Percentiles rank a stretch among this genome's conserved stretches.
Evolutionary conservation across 1,139 yeast genomes (phyloP).

Genomic region (Pichia sp.): DNA sequence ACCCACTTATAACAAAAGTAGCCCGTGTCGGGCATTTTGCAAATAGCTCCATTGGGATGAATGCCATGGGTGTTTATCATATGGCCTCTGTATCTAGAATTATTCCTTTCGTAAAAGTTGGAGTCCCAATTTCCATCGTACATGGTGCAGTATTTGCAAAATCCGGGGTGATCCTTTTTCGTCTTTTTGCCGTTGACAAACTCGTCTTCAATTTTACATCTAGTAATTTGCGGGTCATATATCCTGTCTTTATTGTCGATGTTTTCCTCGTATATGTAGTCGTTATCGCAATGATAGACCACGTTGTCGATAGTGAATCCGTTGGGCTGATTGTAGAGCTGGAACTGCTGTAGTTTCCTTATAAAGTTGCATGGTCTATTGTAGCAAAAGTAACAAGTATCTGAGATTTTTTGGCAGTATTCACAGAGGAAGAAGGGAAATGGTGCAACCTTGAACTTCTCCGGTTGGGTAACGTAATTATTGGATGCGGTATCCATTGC

Average conservation of each 20-base stretch:
- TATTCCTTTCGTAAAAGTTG: constrained; percentile 19
- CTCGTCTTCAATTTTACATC: constrained; percentile 12
- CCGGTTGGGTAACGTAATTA: not conserved
- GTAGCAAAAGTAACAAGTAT: constrained; percentile 16
- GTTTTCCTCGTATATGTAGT: constrained; percentile 15
- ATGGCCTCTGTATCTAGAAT: constrained; percentile 22
- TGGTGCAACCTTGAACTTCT: constrained; percentile 1
- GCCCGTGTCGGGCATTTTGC: constrained; percentile 12
- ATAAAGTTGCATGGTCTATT: constrained; percentile 8
- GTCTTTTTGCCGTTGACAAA: constrained; percentile 12
- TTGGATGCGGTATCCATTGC: not conserved
- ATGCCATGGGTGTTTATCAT: constrained; percentile 22
- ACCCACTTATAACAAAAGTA: constrained; percentile 17
- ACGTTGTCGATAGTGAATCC: constrained; percentile 4
- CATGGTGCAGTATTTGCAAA: constrained; percentile 19
- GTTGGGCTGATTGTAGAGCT: constrained; percentile 13
- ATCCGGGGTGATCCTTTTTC: constrained; percentile 21
- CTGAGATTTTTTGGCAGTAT: constrained; percentile 14
- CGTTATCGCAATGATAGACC: constrained; percentile 8
- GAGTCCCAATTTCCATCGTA: constrained; percentile 10
- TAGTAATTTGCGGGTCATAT: constrained; percentile 15
- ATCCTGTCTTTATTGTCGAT: constrained; percentile 1
- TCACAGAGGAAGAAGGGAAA: constrained; percentile 12
- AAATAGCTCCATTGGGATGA: constrained; percentile 15
- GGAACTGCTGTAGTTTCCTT: constrained; percentile 13